These are phyloP conservation scores for Aspergillus ibericus DNA, from an alignment of 2,329 filamentous ascomycete genomes.

Conservation along the genomic window DNA sequence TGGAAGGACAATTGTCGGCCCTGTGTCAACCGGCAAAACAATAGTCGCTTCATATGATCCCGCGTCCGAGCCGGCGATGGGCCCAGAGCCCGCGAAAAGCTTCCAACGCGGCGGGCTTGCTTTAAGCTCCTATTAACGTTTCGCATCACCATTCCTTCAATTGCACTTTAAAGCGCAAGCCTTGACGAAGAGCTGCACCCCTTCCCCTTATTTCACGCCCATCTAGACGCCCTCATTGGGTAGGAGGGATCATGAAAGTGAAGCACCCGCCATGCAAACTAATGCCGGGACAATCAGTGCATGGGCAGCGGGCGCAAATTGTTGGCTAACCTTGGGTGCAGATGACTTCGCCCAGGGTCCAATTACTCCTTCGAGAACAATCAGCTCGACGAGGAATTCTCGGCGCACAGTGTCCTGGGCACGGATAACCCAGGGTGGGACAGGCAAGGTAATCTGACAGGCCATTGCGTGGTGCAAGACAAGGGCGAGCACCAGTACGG, in stretches of 20 bases:
- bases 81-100: neutral
- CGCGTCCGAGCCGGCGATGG: neutral
- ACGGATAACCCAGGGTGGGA: constrained; percentile 4
- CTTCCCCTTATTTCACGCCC: neutral
- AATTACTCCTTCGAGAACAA: constrained; percentile 15
- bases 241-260: constrained; percentile 5
- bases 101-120: neutral
- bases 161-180: neutral
- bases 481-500: neutral
- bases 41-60: neutral
- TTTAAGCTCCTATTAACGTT: constrained; percentile 1
- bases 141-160: neutral
- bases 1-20: neutral
- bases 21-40: neutral
- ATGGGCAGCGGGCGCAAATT: constrained; percentile 16
- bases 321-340: constrained; percentile 18
- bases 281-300: constrained; percentile 25
- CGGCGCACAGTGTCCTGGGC: constrained; percentile 4
- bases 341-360: constrained; percentile 19
- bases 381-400: constrained; percentile 9
- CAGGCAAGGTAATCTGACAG: constrained; percentile 10
- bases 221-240: constrained; percentile 12
- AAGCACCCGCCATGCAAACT: constrained; percentile 17
- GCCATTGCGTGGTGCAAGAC: constrained; percentile 2
- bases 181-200: neutral